Evolutionary conservation across 345 rosid genomes (phyloP), one percentile per base, ranked within the genome.

Genomic region (Boechera retrofracta): DNA sequence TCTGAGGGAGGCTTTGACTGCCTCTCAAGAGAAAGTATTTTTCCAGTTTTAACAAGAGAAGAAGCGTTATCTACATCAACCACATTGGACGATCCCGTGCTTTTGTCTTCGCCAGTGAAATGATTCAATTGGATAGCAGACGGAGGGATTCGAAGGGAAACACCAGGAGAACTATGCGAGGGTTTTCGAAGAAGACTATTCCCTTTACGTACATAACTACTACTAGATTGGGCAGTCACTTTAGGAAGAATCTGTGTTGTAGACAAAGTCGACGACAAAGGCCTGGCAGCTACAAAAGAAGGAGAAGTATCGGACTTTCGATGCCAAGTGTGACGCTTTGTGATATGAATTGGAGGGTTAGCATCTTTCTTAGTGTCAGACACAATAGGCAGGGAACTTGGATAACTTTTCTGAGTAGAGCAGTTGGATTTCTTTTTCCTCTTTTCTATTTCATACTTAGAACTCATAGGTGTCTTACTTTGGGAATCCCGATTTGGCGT

Each of bases 131-230:
- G 82, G 75, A 65, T 47, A 49, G 77, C 81, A 71, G 88, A 71
- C 41, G 88, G 79, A 80, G 80, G 76, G 41, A 67, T 72, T 68
- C 83, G 81, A 75, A 53, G 80, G 57, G 84, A 56, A 71, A 75
- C 74, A 67, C 83, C 77, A 75, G 68, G 84, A 71, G 88, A 76
- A 54, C 58, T 85, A 53, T 79, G 55, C 4, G 70, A 69, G 39
- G 94, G 81, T 72, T 89, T 86, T 77, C 98, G 87, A 62, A 92
- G 94, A 82, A 95, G 94, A 80, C 97, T 92, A 81, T 89, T 95
- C 64, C 98, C 97, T 83, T 95, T 95, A 56, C 98, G 93, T 75
- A 95, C 74, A 54, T 95, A 95, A 63, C 86, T 83, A 75, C 64
- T 56, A 53, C 72, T 80, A 60, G 58, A 51, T 72, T 77, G 78